Conservation (phyloP, 1,139 yeast species). For the Sugiyamaella castrensis region DNA sequence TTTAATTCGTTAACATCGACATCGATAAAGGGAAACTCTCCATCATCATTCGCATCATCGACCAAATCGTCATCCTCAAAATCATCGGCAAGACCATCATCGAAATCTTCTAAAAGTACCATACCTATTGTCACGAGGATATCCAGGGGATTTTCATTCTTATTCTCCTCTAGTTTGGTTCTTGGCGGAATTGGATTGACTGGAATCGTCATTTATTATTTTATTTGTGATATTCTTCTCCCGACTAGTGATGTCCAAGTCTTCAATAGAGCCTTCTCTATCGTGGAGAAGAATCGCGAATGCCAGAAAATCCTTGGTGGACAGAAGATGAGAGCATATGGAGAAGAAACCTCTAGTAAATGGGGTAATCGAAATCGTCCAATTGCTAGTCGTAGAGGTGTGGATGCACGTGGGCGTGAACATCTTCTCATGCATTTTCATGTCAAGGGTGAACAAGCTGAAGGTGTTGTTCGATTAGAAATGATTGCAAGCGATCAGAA, state of each 20-base stretch:
- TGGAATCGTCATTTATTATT: conserved; percentile 69
- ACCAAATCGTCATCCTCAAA: not conserved
- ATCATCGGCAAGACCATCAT: not conserved
- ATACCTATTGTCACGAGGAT: conserved; percentile 18
- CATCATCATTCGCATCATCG: not conserved
- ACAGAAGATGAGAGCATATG: conserved; percentile 75
- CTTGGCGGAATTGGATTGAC: conserved; percentile 55
- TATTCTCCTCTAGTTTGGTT: conserved; percentile 51
- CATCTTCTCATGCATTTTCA: conserved; percentile 83
- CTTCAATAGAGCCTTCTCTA: conserved; percentile 77
- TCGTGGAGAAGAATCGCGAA: conserved; percentile 63
- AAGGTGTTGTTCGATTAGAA: conserved; percentile 74
- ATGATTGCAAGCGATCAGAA: conserved; percentile 46
- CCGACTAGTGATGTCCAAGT: conserved; percentile 92
- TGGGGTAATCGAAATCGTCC: conserved; percentile 86
- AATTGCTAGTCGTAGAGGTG: conserved; percentile 48
- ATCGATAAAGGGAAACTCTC: no score
- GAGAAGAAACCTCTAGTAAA: conserved; percentile 62
- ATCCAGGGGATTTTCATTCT: conserved; percentile 41
- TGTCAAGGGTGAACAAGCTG: conserved; percentile 61
- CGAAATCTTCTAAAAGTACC: not conserved
- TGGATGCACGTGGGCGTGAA: conserved; percentile 71
- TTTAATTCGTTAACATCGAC: no score
- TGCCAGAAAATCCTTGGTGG: conserved; percentile 59
- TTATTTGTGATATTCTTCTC: conserved; percentile 72